phyloP scores from a whole-genome alignment of 768 basidiomycete species.

The Lentinula lateritia region DNA sequence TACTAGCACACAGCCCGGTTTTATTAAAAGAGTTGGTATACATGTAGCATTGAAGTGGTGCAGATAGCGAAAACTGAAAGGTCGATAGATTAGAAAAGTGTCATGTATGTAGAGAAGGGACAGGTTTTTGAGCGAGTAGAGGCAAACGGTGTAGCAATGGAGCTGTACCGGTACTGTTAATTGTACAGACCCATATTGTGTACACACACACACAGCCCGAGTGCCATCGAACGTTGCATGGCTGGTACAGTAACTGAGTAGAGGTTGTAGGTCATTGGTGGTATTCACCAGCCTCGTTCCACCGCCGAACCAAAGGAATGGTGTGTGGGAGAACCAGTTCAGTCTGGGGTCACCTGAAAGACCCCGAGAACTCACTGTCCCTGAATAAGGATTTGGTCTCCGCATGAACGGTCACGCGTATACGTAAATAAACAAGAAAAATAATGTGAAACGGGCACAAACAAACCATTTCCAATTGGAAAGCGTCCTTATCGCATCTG shows the following conservation, averaged over 20 bases:
- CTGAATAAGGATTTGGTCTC: background rate
- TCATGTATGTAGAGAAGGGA: background rate
- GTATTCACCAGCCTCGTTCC: background rate
- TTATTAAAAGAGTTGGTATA: background rate
- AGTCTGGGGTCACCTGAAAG: background rate
- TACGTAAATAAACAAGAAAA: background rate
- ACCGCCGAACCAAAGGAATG: constrained; percentile 2
- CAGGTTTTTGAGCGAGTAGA: background rate
- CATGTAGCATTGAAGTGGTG: background rate
- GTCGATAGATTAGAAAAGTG: background rate
- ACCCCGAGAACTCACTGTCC: background rate
- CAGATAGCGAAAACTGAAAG: background rate
- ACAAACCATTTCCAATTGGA: background rate
- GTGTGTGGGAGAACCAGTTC: background rate
- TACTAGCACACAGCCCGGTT: background rate
- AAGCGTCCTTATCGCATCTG: constrained; percentile 1
- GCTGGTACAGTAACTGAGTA: background rate
- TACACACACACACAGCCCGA: background rate
- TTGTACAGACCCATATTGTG: background rate
- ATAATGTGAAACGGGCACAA: background rate
- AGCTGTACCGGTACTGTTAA: too few species aligned
- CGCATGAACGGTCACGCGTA: background rate
- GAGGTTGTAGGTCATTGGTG: background rate
- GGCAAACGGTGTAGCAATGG: background rate
- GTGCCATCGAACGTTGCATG: background rate